Conservation (phyloP, 139 green algal genomes). For the Chlamydomonas eustigma region DNA sequence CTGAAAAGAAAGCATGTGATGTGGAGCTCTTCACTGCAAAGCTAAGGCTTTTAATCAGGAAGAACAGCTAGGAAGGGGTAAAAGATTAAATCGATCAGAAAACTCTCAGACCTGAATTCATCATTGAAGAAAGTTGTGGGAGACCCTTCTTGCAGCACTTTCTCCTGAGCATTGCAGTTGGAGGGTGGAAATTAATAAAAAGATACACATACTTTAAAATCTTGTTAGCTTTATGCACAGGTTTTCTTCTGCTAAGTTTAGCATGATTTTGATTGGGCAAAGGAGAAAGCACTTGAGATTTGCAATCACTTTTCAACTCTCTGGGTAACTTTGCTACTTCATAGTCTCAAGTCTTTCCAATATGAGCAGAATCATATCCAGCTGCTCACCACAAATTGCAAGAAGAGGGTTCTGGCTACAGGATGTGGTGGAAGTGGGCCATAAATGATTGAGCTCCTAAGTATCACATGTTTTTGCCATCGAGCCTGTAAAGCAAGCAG, state of each 20-base stretch:
- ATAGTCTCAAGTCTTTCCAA: too few relatives aligned
- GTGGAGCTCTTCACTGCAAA: too few relatives aligned
- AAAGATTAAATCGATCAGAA: background rate
- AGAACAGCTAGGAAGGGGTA: too few relatives aligned
- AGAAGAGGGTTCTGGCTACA: constrained; percentile 50
- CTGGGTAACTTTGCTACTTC: too few relatives aligned
- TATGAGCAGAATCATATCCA: too few relatives aligned
- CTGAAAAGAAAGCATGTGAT: too few relatives aligned
- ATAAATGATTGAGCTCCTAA: constrained; percentile 72
- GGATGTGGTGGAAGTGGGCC: constrained; percentile 57
- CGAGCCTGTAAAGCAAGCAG: constrained; percentile 13
- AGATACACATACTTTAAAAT: background rate
- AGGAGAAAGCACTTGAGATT: too few relatives aligned
- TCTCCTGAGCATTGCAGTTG: background rate
- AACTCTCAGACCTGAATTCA: constrained; percentile 4
- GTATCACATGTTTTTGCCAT: constrained; percentile 38
- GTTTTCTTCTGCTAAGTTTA: too few relatives aligned
- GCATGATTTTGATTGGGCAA: too few relatives aligned
- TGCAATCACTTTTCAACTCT: too few relatives aligned
- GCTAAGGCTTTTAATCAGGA: too few relatives aligned
- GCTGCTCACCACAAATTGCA: constrained; percentile 62
- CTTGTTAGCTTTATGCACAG: background rate
- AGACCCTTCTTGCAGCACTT: background rate
- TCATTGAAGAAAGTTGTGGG: constrained; percentile 10
- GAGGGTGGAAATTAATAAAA: background rate